phyloP scores from a whole-genome alignment of 768 basidiomycete species.

The Suillus brevipes region DNA sequence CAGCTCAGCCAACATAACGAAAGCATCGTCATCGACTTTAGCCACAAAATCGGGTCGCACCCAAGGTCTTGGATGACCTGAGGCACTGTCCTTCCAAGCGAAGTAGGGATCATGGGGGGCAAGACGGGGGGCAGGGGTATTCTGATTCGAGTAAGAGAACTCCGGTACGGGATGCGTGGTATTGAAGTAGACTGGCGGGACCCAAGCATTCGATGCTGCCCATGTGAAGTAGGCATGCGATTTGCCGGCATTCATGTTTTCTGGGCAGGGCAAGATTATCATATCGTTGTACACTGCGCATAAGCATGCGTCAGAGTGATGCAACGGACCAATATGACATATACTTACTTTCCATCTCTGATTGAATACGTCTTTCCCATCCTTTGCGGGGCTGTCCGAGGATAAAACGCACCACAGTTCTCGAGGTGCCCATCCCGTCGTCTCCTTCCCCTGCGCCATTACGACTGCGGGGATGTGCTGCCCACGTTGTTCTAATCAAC shows the following conservation, averaged over 20 bases:
- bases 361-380: conserved; percentile 74
- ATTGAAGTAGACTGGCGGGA: conserved; percentile 71
- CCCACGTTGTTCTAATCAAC: conserved; percentile 87
- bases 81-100: conserved; percentile 51
- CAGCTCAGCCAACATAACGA: conserved; percentile 92
- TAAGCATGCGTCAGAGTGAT: conserved; percentile 12
- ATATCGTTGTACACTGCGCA: conserved; percentile 82
- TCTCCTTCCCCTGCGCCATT: conserved; percentile 72
- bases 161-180: conserved; percentile 41
- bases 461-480: conserved; percentile 76
- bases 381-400: conserved; percentile 80
- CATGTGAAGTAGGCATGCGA: conserved; percentile 90
- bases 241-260: conserved; percentile 98
- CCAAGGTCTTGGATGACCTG: conserved; percentile 57
- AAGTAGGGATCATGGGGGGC: conserved; percentile 70
- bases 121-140: conserved; percentile 55
- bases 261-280: conserved; percentile 75
- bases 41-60: conserved; percentile 88
- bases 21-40: conserved; percentile 95
- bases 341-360: conserved; percentile 88
- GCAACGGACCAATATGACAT: conserved; percentile 5
- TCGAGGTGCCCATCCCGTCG: conserved; percentile 71
- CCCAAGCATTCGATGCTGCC: conserved; percentile 90
- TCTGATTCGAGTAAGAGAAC: conserved; percentile 68
- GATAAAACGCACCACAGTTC: conserved; percentile 86